A percentile compares a stretch with the other conserved stretches of the same genome.
These are phyloP conservation scores for Cyberlindnera maclurae DNA, from an alignment of 805 yeast genomes.

Conservation along the genomic window DNA sequence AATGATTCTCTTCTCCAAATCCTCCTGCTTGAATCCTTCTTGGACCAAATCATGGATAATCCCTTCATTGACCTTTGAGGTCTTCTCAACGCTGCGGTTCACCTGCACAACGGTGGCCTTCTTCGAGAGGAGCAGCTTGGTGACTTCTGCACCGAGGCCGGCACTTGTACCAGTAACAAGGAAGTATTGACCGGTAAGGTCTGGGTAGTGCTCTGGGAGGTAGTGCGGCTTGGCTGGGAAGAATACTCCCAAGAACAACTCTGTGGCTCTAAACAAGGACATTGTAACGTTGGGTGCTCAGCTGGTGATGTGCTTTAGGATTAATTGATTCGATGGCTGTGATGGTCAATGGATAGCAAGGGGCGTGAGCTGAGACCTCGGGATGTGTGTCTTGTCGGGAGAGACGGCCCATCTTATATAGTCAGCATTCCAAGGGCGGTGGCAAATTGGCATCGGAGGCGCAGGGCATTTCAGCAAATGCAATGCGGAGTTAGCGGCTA, in stretches of 20 bases:
- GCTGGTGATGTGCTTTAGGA: no score
- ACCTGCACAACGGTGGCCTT: constrained; percentile 31
- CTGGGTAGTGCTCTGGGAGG: constrained; percentile 26
- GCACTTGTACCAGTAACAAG: constrained; percentile 28
- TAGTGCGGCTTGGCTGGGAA: constrained; percentile 19
- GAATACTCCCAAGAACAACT: not conserved
- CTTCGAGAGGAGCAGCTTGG: constrained; percentile 25
- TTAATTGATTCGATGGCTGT: no score
- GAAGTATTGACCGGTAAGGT: constrained; percentile 16
- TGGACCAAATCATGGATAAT: constrained; percentile 20
- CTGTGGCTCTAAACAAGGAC: not conserved
- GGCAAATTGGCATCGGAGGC: no score
- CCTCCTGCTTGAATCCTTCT: constrained; percentile 3
- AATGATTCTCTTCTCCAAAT: constrained; percentile 17
- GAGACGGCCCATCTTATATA: no score
- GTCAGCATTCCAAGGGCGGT: no score
- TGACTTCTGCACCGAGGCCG: constrained; percentile 29
- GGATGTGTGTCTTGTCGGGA: no score
- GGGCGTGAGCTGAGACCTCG: no score
- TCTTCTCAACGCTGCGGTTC: constrained; percentile 30
- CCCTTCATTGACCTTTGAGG: constrained; percentile 23
- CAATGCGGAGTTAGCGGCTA: no score
- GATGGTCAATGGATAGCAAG: no score
- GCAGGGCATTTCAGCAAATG: no score
- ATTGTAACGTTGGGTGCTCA: no score